These are phyloP conservation scores for Mortierella sp. DNA, from an alignment of 371 early-diverging fungal genomes.

Conservation along the genomic window DNA sequence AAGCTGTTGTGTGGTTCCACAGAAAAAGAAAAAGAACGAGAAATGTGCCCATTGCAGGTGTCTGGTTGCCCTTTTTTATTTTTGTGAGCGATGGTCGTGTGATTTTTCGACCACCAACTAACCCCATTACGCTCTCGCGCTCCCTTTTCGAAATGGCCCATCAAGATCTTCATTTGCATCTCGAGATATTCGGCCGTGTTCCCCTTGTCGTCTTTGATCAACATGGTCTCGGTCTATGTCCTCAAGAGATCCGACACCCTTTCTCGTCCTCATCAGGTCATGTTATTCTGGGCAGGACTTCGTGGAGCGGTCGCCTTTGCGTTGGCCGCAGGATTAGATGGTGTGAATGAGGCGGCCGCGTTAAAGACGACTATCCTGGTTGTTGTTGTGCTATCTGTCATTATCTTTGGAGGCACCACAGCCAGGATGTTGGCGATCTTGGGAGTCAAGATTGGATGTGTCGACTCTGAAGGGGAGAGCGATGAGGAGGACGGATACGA, in stretches of 20 bases:
- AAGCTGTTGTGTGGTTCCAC: slow-evolving; percentile 50
- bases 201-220: slow-evolving; percentile 86
- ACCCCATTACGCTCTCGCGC: background rate
- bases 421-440: slow-evolving; percentile 82
- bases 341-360: slow-evolving; percentile 71
- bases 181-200: slow-evolving; percentile 89
- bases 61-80: background rate
- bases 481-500: slow-evolving; percentile 59
- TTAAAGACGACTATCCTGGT: slow-evolving; percentile 92
- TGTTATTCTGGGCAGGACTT: slow-evolving; percentile 96
- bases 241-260: slow-evolving; percentile 72
- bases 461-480: slow-evolving; percentile 68
- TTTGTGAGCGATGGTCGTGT: background rate
- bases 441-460: slow-evolving; percentile 81
- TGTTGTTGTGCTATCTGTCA: slow-evolving; percentile 90
- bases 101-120: background rate
- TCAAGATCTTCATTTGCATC: slow-evolving; percentile 77
- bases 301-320: slow-evolving; percentile 98
- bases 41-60: background rate
- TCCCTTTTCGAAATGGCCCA: slow-evolving; percentile 13
- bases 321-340: slow-evolving; percentile 85
- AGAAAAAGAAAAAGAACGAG: background rate
- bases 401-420: slow-evolving; percentile 93
- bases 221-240: slow-evolving; percentile 69
- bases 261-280: slow-evolving; percentile 89